These are phyloP conservation scores for Linderniella brevidens DNA, from an alignment of 257 asterid genomes.

Conservation along the genomic window DNA sequence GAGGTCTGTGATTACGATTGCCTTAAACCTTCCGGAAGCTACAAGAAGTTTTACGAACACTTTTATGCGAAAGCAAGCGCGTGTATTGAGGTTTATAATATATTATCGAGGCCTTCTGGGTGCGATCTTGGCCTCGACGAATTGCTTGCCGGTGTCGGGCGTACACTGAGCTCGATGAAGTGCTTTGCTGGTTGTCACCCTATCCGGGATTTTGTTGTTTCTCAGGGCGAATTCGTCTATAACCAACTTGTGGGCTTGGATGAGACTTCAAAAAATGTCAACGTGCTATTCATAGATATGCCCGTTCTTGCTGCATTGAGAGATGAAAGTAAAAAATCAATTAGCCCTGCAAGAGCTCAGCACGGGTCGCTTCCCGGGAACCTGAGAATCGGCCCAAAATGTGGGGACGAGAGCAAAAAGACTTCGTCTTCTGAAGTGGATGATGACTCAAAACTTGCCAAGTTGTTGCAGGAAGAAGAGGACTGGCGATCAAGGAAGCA, in stretches of 20 bases:
- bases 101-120: constrained; percentile 50
- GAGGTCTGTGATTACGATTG: constrained; percentile 82
- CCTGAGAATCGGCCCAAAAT: constrained; percentile 38
- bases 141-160: constrained; percentile 81
- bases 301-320: constrained; percentile 50
- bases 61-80: constrained; percentile 72
- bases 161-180: constrained; percentile 66
- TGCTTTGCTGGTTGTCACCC: constrained; percentile 54
- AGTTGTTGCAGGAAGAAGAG: constrained; percentile 73
- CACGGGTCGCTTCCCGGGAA: constrained; percentile 24
- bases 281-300: constrained; percentile 33
- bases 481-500: constrained; percentile 65
- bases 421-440: constrained; percentile 26
- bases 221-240: constrained; percentile 75
- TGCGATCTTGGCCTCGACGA: constrained; percentile 65
- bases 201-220: constrained; percentile 60
- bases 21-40: constrained; percentile 56
- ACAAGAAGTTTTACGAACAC: constrained; percentile 59
- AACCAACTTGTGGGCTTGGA: constrained; percentile 78
- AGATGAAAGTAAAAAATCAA: constrained; percentile 37
- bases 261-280: constrained; percentile 51
- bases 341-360: constrained; percentile 18
- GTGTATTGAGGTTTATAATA: constrained; percentile 67
- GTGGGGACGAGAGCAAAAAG: constrained; percentile 17
- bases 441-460: constrained; percentile 61